Percentiles rank a stretch among this genome's conserved stretches.
These are phyloP conservation scores for Magnolia sinica DNA, from an alignment of 164 flowering plant species.

Conservation along the genomic window DNA sequence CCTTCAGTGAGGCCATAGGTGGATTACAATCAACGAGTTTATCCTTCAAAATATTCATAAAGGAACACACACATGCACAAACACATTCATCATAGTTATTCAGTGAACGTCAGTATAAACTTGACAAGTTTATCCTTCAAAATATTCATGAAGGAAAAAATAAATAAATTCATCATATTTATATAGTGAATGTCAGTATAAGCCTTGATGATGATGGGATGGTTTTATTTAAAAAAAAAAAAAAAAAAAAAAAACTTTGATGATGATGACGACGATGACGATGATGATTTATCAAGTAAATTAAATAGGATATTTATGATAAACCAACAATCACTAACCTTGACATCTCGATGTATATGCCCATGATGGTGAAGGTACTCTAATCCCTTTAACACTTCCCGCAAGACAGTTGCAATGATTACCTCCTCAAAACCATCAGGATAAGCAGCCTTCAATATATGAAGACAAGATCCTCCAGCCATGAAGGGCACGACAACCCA, in stretches of 20 bases:
- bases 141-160: too few species aligned
- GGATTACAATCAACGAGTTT: too few species aligned
- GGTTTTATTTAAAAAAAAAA: too few species aligned
- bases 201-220: too few species aligned
- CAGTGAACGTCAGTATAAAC: too few species aligned
- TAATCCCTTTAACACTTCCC: conserved; percentile 79
- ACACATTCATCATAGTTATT: background rate
- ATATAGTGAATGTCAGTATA: too few species aligned
- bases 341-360: conserved; percentile 95
- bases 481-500: conserved; percentile 99
- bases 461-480: conserved; percentile 95
- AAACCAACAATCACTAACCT: conserved; percentile 41
- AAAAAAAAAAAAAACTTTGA: too few species aligned
- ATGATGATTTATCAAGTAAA: background rate
- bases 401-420: conserved; percentile 82
- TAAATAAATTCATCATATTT: too few species aligned
- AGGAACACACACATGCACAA: background rate
- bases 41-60: too few species aligned
- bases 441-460: conserved; percentile 80
- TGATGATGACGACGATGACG: too few species aligned
- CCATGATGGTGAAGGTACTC: conserved; percentile 96
- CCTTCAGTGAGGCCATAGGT: too few species aligned
- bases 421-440: conserved; percentile 90
- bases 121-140: too few species aligned
- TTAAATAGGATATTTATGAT: background rate